Percentiles rank a stretch among this genome's conserved stretches.
phyloP scores from a whole-genome alignment of 2,329 filamentous ascomycete genomes.

The Aquanectria penicillioides region DNA sequence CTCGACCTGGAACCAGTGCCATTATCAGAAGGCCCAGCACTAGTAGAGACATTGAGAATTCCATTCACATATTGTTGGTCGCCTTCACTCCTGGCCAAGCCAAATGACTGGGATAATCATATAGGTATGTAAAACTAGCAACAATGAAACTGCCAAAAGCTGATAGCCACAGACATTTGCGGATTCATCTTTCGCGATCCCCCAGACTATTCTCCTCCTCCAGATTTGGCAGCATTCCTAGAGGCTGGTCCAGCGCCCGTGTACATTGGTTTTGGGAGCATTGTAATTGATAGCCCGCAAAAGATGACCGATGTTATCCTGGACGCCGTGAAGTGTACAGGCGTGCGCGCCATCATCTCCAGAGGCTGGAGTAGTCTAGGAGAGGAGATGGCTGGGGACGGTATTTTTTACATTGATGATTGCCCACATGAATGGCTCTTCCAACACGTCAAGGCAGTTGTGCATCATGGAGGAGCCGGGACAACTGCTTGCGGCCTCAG shows the following conservation, averaged over 20 bases:
- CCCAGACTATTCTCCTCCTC: constrained; percentile 62
- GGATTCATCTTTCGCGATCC: constrained; percentile 73
- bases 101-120: constrained; percentile 70
- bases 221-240: constrained; percentile 65
- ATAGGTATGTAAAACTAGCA: constrained; percentile 56
- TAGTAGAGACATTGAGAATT: constrained; percentile 72
- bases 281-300: constrained; percentile 76
- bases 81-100: constrained; percentile 72
- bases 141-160: background rate
- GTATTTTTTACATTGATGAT: constrained; percentile 75
- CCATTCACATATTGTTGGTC: constrained; percentile 86
- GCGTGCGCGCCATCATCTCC: constrained; percentile 73
- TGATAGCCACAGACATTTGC: constrained; percentile 52
- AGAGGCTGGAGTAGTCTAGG: constrained; percentile 79
- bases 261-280: constrained; percentile 79
- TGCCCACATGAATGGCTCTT: constrained; percentile 81
- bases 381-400: constrained; percentile 59
- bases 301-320: constrained; percentile 73
- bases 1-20: constrained; percentile 23
- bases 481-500: constrained; percentile 77
- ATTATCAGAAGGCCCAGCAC: constrained; percentile 73
- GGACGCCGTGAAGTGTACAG: constrained; percentile 69
- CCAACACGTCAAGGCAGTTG: constrained; percentile 68
- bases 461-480: constrained; percentile 78
- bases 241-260: constrained; percentile 66